A percentile compares a stretch with the other conserved stretches of the same genome.
Conservation (phyloP, 805 yeast species). For the Lachancea quebecensis region DNA sequence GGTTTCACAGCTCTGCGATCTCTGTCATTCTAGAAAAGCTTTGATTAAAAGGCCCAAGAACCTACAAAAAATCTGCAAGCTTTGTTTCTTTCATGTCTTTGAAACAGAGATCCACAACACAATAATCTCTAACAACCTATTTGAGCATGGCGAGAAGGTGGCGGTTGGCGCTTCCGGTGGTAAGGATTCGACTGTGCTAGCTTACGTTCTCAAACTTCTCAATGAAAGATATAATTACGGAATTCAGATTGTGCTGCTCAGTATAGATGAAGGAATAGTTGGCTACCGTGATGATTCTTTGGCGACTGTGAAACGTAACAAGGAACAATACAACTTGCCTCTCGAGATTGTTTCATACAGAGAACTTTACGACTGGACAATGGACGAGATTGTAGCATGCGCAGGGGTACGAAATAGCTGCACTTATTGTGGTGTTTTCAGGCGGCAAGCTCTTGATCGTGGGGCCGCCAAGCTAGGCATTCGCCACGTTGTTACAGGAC, state of each 20-base stretch:
- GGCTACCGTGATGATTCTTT: slow-evolving; percentile 96
- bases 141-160: slow-evolving; percentile 73
- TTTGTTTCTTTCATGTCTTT: slow-evolving; percentile 82
- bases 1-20: slow-evolving; percentile 58
- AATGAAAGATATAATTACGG: slow-evolving; percentile 89
- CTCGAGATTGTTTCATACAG: slow-evolving; percentile 76
- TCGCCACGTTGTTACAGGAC: slow-evolving; percentile 93
- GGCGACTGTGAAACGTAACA: slow-evolving; percentile 93
- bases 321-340: slow-evolving; percentile 74
- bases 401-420: slow-evolving; percentile 93
- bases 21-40: slow-evolving; percentile 77
- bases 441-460: slow-evolving; percentile 94
- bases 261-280: slow-evolving; percentile 93
- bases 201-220: slow-evolving; percentile 75
- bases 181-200: slow-evolving; percentile 93
- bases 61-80: slow-evolving; percentile 80
- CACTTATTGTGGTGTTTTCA: slow-evolving; percentile 94
- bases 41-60: slow-evolving; percentile 90
- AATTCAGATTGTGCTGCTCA: slow-evolving; percentile 69
- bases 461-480: slow-evolving; percentile 87
- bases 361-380: slow-evolving; percentile 92
- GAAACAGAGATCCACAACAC: slow-evolving; percentile 96
- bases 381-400: slow-evolving; percentile 95
- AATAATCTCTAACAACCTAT: slow-evolving; percentile 60
- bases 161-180: slow-evolving; percentile 99